Evolutionary conservation across 1,284 basidiomycete species (phyloP).

Genomic region (Anthracocystis panici-leucophaei): DNA sequence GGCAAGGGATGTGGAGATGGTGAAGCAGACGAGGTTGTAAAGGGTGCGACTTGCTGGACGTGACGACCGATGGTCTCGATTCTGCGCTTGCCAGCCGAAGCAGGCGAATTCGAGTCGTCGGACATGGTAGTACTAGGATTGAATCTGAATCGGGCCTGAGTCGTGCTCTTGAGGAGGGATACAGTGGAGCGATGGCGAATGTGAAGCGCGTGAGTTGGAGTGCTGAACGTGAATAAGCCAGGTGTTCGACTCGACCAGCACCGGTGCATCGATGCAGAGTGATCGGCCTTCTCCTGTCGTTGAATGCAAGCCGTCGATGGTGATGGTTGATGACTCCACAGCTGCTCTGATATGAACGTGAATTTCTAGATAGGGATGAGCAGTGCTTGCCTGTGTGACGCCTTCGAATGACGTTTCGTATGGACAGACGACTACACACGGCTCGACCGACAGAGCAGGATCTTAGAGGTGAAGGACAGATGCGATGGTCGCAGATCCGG

Average conservation of each 20-base stretch:
- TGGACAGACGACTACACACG: too few species aligned
- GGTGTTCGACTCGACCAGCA: conserved; percentile 16
- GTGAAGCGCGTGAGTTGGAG: background rate
- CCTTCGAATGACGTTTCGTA: too few species aligned
- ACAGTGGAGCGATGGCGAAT: background rate
- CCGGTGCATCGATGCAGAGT: conserved; percentile 22
- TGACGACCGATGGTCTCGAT: conserved; percentile 47
- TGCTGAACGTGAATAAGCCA: conserved; percentile 3
- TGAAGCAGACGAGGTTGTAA: conserved; percentile 28
- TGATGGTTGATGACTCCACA: background rate
- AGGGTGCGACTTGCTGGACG: conserved; percentile 31
- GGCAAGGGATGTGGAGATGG: conserved; percentile 27
- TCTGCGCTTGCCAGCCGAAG: conserved; percentile 34
- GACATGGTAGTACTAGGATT: conserved; percentile 15
- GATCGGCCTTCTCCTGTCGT: background rate
- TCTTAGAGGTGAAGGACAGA: too few species aligned
- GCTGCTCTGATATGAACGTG: background rate
- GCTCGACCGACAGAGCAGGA: too few species aligned
- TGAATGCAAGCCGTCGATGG: background rate
- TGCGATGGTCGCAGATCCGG: too few species aligned
- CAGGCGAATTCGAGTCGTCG: conserved; percentile 28
- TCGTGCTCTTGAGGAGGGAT: background rate
- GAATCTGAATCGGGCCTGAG: background rate
- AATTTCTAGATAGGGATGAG: background rate
- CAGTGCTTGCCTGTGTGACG: too few species aligned